Base-by-base conservation (phyloP, 75 land plant species). In the Selaginella moellendorffii region DNA sequence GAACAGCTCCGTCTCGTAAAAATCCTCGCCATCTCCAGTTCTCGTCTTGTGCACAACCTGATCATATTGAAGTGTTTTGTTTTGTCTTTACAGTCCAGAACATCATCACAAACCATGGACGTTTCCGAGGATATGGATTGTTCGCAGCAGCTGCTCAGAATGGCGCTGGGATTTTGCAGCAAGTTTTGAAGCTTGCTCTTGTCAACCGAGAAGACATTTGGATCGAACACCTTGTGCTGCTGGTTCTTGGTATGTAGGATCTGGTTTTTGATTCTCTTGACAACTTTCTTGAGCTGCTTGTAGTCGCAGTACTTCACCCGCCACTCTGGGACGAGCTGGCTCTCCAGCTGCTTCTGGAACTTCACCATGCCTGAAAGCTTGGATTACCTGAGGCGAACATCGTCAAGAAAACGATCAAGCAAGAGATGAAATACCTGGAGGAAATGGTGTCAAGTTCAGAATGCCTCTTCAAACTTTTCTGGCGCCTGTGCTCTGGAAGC, bases 291-390 rank as follows among this genome's bases (percentile, higher is more conserved):
- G 63, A 91, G 70, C 54, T 78, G 75, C 77, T 80, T 68, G 66
- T 91, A 91, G 63, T 84, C 77, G 20, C 92, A 93, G 68, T 90
- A 91, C n/a, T 85, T 85, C 2, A 76, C 84, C 66, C 92, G 81
- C 97, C 97, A 91, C 64, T 91, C 97, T n/a, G 97, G 95, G 23
- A 91, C 84, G 36, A 91, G 78, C 68, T 88, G 88, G 0, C 64
- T 78, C 63, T 91, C 89, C 71, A 91, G 80, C 62, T 91, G 95
- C 72, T 88, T 91, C n/a, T 83, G 78, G 68, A 91, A 91, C 80
- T 91, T 91, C 74, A 88, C 95, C 95, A 91, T 91, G 5, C 22
- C 46, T n/a, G n/a, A n/a, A n/a, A n/a, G n/a, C n/a, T n/a, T n/a
- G n/a, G 46, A 36, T 14, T 36, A 5, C 46, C 46, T 36, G 46